Conservation (phyloP, 2,329 filamentous ascomycete genomes). For the Phyllosticta paracitricarpa region DNA sequence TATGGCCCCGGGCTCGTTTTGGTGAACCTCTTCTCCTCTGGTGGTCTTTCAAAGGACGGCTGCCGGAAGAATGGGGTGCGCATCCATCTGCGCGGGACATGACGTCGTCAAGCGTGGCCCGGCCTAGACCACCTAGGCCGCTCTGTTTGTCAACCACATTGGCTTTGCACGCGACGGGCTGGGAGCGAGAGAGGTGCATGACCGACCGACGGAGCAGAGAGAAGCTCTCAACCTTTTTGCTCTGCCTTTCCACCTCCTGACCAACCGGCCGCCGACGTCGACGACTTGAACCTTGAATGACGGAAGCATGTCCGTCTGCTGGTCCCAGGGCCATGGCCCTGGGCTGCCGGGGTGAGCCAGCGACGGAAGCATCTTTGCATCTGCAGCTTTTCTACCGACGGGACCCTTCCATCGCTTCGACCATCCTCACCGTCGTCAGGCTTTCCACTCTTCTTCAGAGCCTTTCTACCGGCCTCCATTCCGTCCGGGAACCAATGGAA, state of each 20-base stretch:
- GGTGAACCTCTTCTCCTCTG: background rate
- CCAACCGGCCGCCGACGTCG: background rate
- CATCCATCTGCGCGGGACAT: background rate
- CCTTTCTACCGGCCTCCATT: background rate
- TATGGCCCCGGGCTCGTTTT: background rate
- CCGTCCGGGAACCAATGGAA: background rate
- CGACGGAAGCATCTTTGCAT: background rate
- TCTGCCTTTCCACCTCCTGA: background rate
- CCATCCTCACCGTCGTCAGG: no score
- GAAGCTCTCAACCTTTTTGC: background rate
- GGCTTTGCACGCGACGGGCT: background rate
- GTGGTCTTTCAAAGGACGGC: background rate
- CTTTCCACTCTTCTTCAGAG: background rate
- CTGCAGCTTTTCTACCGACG: background rate
- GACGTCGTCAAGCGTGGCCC: background rate
- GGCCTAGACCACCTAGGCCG: background rate
- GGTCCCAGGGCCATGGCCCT: background rate
- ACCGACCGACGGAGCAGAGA: background rate
- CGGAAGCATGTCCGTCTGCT: background rate
- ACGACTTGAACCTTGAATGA: background rate
- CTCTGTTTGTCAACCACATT: background rate
- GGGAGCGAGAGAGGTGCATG: background rate
- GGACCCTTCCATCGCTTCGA: background rate
- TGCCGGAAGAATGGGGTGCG: background rate
- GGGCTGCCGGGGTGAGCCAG: background rate